Conservation (phyloP, 2,329 filamentous ascomycete species). For the Aspergillus sp. region DNA sequence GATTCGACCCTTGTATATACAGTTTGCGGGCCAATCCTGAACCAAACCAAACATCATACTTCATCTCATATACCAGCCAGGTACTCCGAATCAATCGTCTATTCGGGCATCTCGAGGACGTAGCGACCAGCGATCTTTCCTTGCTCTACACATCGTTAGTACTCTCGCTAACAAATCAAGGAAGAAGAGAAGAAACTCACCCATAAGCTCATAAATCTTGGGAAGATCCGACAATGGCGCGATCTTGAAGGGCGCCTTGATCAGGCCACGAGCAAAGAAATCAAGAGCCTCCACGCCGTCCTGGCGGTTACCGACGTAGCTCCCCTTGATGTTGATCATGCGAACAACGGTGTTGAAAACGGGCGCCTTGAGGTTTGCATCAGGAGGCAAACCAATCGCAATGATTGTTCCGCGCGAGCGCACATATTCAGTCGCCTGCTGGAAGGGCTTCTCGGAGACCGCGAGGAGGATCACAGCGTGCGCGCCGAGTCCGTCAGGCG, state of each 20-base stretch:
- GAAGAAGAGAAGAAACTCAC: neutral
- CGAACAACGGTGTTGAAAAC: slow-evolving; percentile 84
- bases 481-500: slow-evolving; percentile 69
- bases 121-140: slow-evolving; percentile 13
- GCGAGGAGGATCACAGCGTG: slow-evolving; percentile 85
- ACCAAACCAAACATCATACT: no score
- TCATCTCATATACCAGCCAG: no score
- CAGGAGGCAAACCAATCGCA: slow-evolving; percentile 76
- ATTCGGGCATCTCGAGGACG: slow-evolving; percentile 12
- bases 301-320: slow-evolving; percentile 86
- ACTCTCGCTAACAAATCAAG: neutral
- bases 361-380: slow-evolving; percentile 72
- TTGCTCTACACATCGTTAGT: slow-evolving; percentile 2
- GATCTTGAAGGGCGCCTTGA: slow-evolving; percentile 82
- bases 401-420: slow-evolving; percentile 79
- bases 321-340: slow-evolving; percentile 88
- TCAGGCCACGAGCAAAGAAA: slow-evolving; percentile 78
- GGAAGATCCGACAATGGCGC: slow-evolving; percentile 78
- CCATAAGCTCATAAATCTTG: slow-evolving; percentile 74
- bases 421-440: slow-evolving; percentile 78
- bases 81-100: neutral
- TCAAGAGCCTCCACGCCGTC: slow-evolving; percentile 87
- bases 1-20: neutral
- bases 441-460: slow-evolving; percentile 85
- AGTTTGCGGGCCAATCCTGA: neutral